Base-by-base conservation (phyloP, 768 basidiomycete genomes). In the Gloeophyllum trabeum region DNA sequence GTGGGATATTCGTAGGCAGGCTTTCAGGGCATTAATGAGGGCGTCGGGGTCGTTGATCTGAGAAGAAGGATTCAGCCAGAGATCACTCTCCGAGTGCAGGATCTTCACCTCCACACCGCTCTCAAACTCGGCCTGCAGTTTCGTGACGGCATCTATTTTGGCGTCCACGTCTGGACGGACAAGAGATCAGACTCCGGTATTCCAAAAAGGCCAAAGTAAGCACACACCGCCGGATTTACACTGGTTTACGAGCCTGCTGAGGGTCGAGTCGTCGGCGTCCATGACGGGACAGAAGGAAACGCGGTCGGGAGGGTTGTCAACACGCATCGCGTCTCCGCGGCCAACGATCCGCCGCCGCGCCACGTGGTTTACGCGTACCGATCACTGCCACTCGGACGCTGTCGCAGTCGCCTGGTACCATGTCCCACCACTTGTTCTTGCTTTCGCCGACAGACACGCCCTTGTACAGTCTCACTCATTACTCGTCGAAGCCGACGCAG, bases 401-500 rank as follows among this genome's bases (percentile, higher is more conserved):
- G 20, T 37, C 36, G 36, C 7, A 7, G 20, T 10, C 36, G 36
- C 36, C 7, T 21, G 6, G 24, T 69, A 18, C 51, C 48, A 90
- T 90, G 88, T 89, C 85, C 45, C 84, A 89, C 58, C 88, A 91
- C 63, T 67, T 91, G 24, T 91, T 87, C 61, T 54, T 91, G 42
- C 64, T 91, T 40, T 90, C 87, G 43, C 87, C 88, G 37, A 81
- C 87, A 43, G 88, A 91, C 59, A 84, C 84, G 16, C 89, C 88
- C 18, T 63, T 91, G 50, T 91, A 91, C 63, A 81, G 71, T 50
- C 69, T 91, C 30, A 85, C 84, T 1, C 85, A 90, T 57, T 79
- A 79, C 49, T 89, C 89, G 24, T 76, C 76, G 42, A 89, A 82
- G 59, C 81, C 87, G 13, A 65, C 65, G 18, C 65, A 71, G 35